Base-by-base conservation (phyloP, 108 stramenopile genomes). In the Aurantiochytrium sp. region DNA sequence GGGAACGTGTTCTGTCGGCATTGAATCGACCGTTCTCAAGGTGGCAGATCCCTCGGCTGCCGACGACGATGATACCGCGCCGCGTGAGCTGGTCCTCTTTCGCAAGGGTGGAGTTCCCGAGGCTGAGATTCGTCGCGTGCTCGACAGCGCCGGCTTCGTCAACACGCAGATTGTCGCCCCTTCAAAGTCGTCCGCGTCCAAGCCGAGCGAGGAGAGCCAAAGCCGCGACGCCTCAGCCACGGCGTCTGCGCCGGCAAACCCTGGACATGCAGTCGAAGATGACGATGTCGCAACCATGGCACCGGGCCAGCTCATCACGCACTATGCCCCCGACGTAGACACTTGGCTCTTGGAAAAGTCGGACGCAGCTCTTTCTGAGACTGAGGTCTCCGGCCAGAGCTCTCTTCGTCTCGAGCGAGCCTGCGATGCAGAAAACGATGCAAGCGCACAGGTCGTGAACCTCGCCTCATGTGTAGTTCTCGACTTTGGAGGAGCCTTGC, bases 301-400 rank as follows among this genome's bases (percentile, higher is more conserved):
- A 3, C 98, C 98, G 0, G 98, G 98, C 4, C 98, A 99, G 92
- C 94, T 93, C 23, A 91, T 97, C 88, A 97, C 96, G 51, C 98
- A 99, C 89, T 99, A 99, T 91, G 96, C 98, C 28, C 98, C 98
- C n/a, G 92, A 97, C 90, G 92, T 97, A 23, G 95, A 95, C 28
- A 95, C 95, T 69, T 96, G 91, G 89, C 92, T 98, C 83, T 51
- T 89, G 72, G 59, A 47, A 21, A 35, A 12, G 90, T 94, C 5
- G 14, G 23, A n/a, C 21, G 29, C 14, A 12, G 4, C 42, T 5
- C 55, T 19, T 0, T 42, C 35, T 3, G 58, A 16, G 60, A 45
- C 6, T 21, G 60, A 35, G 35, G 35, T 35, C 35, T 35, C 35
- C 35, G 35, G 35, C 35, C 35, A 35, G 35, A 60, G 23, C 28